phyloP scores from a whole-genome alignment of 169 alveolate genomes.

The Cryptosporidium bovis region DNA sequence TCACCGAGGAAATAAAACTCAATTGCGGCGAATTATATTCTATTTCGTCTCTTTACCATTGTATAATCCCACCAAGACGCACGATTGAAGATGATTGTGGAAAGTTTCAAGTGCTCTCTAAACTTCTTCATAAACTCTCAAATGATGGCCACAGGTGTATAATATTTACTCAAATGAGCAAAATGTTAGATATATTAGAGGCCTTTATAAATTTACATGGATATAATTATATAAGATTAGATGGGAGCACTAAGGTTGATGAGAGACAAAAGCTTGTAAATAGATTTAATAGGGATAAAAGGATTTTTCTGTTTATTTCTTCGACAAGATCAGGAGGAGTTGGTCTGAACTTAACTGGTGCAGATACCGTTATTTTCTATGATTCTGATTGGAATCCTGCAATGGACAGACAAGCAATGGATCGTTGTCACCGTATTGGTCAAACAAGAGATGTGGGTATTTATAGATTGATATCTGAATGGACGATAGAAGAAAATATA shows the following conservation, averaged over 20 bases:
- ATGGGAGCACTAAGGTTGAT: slow-evolving; percentile 97
- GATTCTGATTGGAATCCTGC: slow-evolving; percentile 99
- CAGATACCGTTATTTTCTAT: slow-evolving; percentile 97
- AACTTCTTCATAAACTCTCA: slow-evolving; percentile 88
- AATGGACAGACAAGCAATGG: slow-evolving; percentile 99
- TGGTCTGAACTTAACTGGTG: slow-evolving; percentile 98
- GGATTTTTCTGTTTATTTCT: slow-evolving; percentile 95
- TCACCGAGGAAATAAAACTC: not conserved
- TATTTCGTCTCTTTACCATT: slow-evolving; percentile 25
- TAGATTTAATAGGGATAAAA: slow-evolving; percentile 92
- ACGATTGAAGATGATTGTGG: slow-evolving; percentile 95
- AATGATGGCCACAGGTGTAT: slow-evolving; percentile 93
- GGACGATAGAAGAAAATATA: slow-evolving; percentile 98
- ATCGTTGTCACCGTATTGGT: slow-evolving; percentile 98
- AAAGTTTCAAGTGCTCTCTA: slow-evolving; percentile 86
- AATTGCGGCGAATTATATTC: not conserved
- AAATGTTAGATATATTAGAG: slow-evolving; percentile 97
- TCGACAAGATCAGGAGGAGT: slow-evolving; percentile 99
- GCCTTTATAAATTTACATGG: slow-evolving; percentile 93
- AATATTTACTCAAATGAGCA: slow-evolving; percentile 96
- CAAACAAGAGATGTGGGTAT: slow-evolving; percentile 97
- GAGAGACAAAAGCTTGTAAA: slow-evolving; percentile 95
- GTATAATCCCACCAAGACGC: slow-evolving; percentile 84
- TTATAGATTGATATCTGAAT: slow-evolving; percentile 93
- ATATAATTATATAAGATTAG: slow-evolving; percentile 95